These are phyloP conservation scores for Sungouiella blattae DNA, from an alignment of 805 yeast species.

Conservation along the genomic window DNA sequence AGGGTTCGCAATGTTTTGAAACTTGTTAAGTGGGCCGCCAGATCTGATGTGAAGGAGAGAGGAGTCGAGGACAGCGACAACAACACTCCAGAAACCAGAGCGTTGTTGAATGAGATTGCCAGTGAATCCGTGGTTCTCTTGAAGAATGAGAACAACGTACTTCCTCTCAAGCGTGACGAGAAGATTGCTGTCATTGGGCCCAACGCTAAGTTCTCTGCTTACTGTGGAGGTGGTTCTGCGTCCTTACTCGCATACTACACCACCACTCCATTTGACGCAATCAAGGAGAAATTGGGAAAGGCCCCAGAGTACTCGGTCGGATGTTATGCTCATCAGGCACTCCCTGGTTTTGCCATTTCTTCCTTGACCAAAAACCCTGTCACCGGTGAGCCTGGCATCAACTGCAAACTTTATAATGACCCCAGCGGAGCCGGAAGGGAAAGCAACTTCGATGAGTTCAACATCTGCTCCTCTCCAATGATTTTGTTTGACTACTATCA, in stretches of 20 bases:
- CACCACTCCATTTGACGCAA: slow-evolving; percentile 47
- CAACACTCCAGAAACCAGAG: slow-evolving; percentile 23
- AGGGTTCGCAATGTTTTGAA: slow-evolving; percentile 25
- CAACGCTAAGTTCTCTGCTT: slow-evolving; percentile 47
- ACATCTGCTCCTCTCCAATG: slow-evolving; percentile 12
- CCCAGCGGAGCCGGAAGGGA: slow-evolving; percentile 19
- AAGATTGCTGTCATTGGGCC: slow-evolving; percentile 57
- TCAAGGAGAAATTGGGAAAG: slow-evolving; percentile 28
- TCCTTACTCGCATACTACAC: slow-evolving; percentile 46
- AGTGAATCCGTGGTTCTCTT: slow-evolving; percentile 53
- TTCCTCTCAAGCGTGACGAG: slow-evolving; percentile 45
- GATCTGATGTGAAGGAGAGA: slow-evolving; percentile 20
- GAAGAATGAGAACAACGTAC: slow-evolving; percentile 45
- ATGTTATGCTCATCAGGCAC: slow-evolving; percentile 27
- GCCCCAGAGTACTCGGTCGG: slow-evolving; percentile 28
- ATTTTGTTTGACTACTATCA: slow-evolving; percentile 17
- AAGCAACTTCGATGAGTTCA: slow-evolving; percentile 22
- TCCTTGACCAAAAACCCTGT: slow-evolving; percentile 15
- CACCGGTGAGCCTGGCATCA: slow-evolving; percentile 25
- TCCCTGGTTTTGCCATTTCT: slow-evolving; percentile 27
- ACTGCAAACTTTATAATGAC: slow-evolving; percentile 22
- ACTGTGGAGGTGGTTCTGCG: slow-evolving; percentile 65
- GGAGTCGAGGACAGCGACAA: slow-evolving; percentile 20
- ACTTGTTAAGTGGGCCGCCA: slow-evolving; percentile 21
- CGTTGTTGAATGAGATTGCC: slow-evolving; percentile 18